phyloP scores from a whole-genome alignment of 208 protist genomes.

The Trichomonas tenax region DNA sequence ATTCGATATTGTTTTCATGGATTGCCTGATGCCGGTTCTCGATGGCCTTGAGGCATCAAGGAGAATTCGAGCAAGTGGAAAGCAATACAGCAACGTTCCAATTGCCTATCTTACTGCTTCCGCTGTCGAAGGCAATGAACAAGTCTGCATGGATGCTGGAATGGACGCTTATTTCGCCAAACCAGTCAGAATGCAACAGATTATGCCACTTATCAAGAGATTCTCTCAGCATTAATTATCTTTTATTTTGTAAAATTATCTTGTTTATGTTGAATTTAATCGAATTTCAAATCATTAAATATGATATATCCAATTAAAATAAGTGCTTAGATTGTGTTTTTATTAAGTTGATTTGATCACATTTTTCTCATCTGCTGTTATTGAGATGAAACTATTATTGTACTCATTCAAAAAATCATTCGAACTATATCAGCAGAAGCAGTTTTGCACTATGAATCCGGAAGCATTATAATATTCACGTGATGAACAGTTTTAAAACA shows the following conservation, averaged over 20 bases:
- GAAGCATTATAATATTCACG: too few species aligned
- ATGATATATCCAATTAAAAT: too few species aligned
- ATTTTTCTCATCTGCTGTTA: too few species aligned
- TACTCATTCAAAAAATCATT: too few species aligned
- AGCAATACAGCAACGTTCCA: neutral
- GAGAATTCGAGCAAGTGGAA: conserved; percentile 8
- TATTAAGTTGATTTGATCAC: too few species aligned
- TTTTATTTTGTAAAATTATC: neutral
- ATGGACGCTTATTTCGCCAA: conserved; percentile 40
- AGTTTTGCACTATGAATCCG: too few species aligned
- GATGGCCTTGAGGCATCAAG: conserved; percentile 32
- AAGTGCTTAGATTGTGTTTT: too few species aligned
- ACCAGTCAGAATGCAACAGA: conserved; percentile 24
- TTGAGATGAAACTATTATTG: too few species aligned
- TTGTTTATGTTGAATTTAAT: too few species aligned
- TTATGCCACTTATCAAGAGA: neutral
- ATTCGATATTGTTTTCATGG: conserved; percentile 29
- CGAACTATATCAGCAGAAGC: too few species aligned
- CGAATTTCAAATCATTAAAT: too few species aligned
- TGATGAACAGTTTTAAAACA: too few species aligned
- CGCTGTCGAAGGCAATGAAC: conserved; percentile 26
- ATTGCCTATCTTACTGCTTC: conserved; percentile 35
- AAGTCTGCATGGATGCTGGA: conserved; percentile 25
- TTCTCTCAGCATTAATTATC: neutral
- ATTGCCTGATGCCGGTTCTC: conserved; percentile 36